Conservation (phyloP, 2,329 filamentous ascomycete species). For the Huntiella decipiens region DNA sequence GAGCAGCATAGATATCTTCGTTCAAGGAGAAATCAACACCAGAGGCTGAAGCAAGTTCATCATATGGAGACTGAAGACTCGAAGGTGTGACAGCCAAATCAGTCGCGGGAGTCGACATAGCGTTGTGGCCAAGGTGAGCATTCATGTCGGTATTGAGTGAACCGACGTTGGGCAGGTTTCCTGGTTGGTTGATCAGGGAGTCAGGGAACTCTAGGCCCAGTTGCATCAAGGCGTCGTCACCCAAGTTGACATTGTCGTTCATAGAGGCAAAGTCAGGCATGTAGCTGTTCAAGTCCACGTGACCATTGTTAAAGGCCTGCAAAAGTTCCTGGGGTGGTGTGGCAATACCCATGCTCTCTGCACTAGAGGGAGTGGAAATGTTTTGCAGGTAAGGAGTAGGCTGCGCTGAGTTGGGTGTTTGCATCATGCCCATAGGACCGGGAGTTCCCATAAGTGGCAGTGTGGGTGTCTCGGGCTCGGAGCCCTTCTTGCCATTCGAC, state of each 20-base stretch:
- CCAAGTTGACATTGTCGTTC: slow-evolving; percentile 24
- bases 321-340: slow-evolving; percentile 37
- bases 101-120: background rate
- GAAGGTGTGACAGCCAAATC: slow-evolving; percentile 9
- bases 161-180: too few relatives aligned
- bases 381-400: slow-evolving; percentile 41
- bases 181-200: background rate
- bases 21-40: slow-evolving; percentile 36
- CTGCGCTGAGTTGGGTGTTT: slow-evolving; percentile 28
- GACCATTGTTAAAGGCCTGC: slow-evolving; percentile 16
- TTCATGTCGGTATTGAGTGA: too few relatives aligned
- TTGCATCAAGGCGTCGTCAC: slow-evolving; percentile 15
- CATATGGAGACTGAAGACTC: slow-evolving; percentile 7
- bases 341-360: slow-evolving; percentile 23
- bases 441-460: background rate
- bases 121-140: too few relatives aligned
- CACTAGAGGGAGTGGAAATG: slow-evolving; percentile 42
- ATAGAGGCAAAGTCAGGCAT: slow-evolving; percentile 14
- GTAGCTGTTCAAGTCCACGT: slow-evolving; percentile 25
- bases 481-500: slow-evolving; percentile 55
- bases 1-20: slow-evolving; percentile 42
- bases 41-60: slow-evolving; percentile 24
- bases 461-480: background rate
- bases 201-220: slow-evolving; percentile 9
- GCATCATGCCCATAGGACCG: slow-evolving; percentile 14